phyloP scores from a whole-genome alignment of 495 filamentous ascomycete species.

The Astrothelium subdiscretum region DNA sequence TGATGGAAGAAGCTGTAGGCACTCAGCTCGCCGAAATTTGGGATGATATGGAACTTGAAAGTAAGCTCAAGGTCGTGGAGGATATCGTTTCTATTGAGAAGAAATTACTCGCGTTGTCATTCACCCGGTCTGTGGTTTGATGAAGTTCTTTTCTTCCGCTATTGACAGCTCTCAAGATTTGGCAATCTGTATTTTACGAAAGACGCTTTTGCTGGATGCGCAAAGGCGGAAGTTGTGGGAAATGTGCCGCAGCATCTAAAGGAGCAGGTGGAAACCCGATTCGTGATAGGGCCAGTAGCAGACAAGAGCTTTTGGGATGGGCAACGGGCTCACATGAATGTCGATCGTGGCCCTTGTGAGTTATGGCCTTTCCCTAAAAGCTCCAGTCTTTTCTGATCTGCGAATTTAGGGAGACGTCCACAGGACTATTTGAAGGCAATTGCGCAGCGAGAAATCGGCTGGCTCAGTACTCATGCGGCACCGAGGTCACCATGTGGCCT shows the following conservation, averaged over 20 bases:
- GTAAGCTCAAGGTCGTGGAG: conserved; percentile 21
- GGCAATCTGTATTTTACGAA: conserved; percentile 1
- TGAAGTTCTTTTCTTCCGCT: not conserved
- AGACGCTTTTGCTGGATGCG: not conserved
- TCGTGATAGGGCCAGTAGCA: conserved; percentile 2
- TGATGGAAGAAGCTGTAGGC: conserved; percentile 26
- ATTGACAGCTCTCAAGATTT: not conserved
- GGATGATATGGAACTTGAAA: conserved; percentile 15
- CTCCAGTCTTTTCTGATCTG: not conserved
- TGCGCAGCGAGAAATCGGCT: conserved; percentile 3
- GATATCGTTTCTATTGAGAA: conserved; percentile 23
- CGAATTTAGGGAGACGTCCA: not conserved
- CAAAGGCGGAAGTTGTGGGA: conserved; percentile 4
- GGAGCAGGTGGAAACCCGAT: not conserved
- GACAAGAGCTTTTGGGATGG: conserved; percentile 2
- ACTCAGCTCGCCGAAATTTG: conserved; percentile 16
- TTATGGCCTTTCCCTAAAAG: not conserved
- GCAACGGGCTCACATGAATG: not conserved
- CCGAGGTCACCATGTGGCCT: not conserved
- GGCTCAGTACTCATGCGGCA: not conserved
- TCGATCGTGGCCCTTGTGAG: conserved; percentile 6
- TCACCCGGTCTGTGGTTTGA: conserved; percentile 9
- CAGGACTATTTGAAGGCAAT: conserved; percentile 6
- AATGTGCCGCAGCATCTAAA: not conserved
- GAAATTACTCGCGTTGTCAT: conserved; percentile 15